phyloP scores from a whole-genome alignment of 106 monocot species.

The Phalaenopsis equestris region DNA sequence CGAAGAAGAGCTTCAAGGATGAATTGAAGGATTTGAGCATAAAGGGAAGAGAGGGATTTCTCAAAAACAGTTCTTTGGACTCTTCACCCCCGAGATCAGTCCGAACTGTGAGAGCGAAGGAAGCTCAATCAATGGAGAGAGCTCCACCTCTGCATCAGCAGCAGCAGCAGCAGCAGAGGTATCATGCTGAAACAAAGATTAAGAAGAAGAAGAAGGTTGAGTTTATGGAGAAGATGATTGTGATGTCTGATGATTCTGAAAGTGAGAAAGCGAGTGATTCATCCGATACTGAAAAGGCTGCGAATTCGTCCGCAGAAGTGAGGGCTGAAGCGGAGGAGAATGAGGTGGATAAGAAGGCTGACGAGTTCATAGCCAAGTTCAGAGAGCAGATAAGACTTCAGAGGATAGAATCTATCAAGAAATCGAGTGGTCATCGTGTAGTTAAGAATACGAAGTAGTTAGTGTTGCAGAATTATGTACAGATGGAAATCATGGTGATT shows the following conservation, averaged over 20 bases:
- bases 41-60: conserved; percentile 10
- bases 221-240: conserved; percentile 30
- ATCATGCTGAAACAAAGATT: background rate
- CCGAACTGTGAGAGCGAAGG: background rate
- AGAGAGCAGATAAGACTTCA: conserved; percentile 94
- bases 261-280: background rate
- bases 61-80: background rate
- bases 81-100: background rate
- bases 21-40: conserved; percentile 38
- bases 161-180: conserved; percentile 13
- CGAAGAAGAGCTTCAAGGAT: conserved; percentile 45
- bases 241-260: conserved; percentile 19
- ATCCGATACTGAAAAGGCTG: conserved; percentile 2
- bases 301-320: background rate
- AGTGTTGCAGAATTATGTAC: background rate
- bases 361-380: conserved; percentile 96
- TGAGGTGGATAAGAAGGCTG: conserved; percentile 96
- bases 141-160: conserved; percentile 24
- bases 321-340: conserved; percentile 27
- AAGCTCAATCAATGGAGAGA: background rate
- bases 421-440: conserved; percentile 32
- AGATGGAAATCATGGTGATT: background rate
- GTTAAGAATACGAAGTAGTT: conserved; percentile 3
- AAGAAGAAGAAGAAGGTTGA: conserved; percentile 11
- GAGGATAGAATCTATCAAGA: conserved; percentile 88